These are phyloP conservation scores for Graphilbum ipis-grandicollis DNA, from an alignment of 2,329 filamentous ascomycete species.

Conservation along the genomic window DNA sequence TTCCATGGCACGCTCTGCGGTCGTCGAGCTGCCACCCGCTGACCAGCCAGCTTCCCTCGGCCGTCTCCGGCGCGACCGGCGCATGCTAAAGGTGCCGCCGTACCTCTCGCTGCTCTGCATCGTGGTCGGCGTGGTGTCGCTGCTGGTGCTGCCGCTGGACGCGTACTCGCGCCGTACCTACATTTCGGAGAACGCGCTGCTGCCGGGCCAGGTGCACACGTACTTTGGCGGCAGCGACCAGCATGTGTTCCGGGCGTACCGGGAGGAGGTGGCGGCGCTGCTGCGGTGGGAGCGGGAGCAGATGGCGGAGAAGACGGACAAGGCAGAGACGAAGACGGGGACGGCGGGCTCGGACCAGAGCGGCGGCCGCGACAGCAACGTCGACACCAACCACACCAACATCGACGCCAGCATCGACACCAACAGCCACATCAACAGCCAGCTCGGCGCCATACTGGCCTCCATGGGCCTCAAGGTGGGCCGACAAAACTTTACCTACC, in stretches of 20 bases:
- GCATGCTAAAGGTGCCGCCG: constrained; percentile 67
- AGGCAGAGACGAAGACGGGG: too few species aligned
- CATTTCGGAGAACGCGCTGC: constrained; percentile 89
- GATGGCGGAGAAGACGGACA: too few species aligned
- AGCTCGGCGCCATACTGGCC: constrained; percentile 57
- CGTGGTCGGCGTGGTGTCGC: constrained; percentile 71
- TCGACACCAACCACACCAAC: too few species aligned
- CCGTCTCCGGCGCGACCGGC: constrained; percentile 61
- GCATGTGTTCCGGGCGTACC: constrained; percentile 80
- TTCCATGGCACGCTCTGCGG: too few species aligned
- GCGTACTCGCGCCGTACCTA: constrained; percentile 86
- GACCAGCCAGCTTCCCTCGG: constrained; percentile 41
- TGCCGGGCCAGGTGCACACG: constrained; percentile 92
- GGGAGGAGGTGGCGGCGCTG: constrained; percentile 54
- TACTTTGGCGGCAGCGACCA: constrained; percentile 96
- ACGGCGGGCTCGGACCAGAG: too few species aligned
- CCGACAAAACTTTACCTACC: constrained; percentile 75
- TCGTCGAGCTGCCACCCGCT: not conserved
- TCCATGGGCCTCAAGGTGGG: constrained; percentile 75
- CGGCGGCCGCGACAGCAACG: too few species aligned
- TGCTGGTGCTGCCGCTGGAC: constrained; percentile 76
- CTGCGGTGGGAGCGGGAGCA: too few species aligned
- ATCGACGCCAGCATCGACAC: too few species aligned
- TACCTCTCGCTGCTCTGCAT: constrained; percentile 78
- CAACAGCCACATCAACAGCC: constrained; percentile 47